Evolutionary conservation across 345 rosid genomes (phyloP).

Genomic region (Dimocarpus longan): DNA sequence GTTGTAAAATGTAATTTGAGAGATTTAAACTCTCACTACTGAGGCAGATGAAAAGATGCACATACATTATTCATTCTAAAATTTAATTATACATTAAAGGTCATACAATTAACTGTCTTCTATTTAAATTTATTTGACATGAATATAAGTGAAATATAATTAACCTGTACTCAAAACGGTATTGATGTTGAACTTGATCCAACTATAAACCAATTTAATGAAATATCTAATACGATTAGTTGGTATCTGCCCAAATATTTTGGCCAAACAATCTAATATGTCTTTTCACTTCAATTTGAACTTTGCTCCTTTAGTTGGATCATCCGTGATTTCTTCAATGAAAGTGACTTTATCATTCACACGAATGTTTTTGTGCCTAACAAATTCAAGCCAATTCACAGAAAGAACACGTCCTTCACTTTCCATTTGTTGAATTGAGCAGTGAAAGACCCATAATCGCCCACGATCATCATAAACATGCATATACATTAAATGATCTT

Average conservation of each 20-base stretch:
- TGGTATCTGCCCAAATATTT: constrained; percentile 9
- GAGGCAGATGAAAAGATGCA: no score
- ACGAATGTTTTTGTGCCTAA: background rate
- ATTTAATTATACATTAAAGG: no score
- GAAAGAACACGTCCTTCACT: background rate
- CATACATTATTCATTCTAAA: no score
- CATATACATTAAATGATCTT: background rate
- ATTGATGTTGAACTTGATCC: no score
- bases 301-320: background rate
- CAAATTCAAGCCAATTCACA: constrained; percentile 16
- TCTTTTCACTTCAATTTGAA: constrained; percentile 11
- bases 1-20: no score
- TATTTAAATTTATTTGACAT: no score
- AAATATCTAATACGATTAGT: background rate
- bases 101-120: no score
- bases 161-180: no score
- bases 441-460: background rate
- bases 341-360: background rate
- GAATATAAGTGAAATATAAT: no score
- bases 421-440: background rate
- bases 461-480: background rate
- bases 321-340: no score
- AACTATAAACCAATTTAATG: no score
- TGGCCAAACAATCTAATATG: constrained; percentile 13
- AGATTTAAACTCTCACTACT: no score